Evolutionary conservation across 257 asterid genomes (phyloP).

Genomic region (Przewalskia tangutica): DNA sequence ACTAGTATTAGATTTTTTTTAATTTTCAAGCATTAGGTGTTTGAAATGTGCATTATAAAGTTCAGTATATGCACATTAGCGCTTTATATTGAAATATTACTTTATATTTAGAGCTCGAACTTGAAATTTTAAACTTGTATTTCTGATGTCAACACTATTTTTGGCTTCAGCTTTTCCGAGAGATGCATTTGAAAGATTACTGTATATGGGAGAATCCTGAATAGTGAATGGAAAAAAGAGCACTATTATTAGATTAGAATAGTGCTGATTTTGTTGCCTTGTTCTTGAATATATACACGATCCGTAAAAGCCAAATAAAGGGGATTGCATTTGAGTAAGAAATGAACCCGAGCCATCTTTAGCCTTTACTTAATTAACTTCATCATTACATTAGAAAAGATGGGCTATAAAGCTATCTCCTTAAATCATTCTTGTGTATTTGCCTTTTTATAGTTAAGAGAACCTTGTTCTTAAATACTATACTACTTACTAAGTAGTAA

Average conservation of each 20-base stretch:
- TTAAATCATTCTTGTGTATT: not conserved
- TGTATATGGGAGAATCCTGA: not conserved
- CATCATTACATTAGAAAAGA: not conserved
- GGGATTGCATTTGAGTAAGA: not conserved
- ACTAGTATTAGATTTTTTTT: not conserved
- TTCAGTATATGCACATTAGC: too few relatives aligned
- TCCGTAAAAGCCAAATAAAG: not conserved
- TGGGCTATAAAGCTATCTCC: not conserved
- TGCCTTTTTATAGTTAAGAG: not conserved
- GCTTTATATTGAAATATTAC: too few relatives aligned
- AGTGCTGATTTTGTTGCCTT: not conserved
- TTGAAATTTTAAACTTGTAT: too few relatives aligned
- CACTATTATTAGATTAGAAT: not conserved
- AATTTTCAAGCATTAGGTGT: too few relatives aligned
- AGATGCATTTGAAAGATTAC: not conserved
- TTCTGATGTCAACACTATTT: too few relatives aligned
- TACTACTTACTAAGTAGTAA: not conserved
- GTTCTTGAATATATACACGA: not conserved
- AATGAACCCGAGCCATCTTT: not conserved
- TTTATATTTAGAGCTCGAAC: too few relatives aligned
- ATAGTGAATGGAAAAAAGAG: not conserved
- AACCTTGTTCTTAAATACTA: not conserved
- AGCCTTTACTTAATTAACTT: not conserved
- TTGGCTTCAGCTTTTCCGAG: not conserved
- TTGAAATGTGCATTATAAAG: too few relatives aligned